Conservation (phyloP, 1,284 basidiomycete species). For the Cryptococcus sp. region DNA sequence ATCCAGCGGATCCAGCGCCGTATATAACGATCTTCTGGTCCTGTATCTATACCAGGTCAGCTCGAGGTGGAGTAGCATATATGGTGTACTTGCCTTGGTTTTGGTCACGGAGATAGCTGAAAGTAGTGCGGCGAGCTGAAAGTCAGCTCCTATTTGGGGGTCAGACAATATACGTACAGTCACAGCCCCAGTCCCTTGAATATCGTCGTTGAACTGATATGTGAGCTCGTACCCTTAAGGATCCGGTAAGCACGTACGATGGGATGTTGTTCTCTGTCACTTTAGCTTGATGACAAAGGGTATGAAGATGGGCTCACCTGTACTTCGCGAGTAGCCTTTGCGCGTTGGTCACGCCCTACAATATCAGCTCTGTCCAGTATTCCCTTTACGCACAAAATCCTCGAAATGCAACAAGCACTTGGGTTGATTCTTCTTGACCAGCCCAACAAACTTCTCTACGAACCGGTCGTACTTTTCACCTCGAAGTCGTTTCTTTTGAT, state of each 20-base stretch:
- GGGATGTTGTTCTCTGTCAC: constrained; percentile 59
- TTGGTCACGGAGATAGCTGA: constrained; percentile 68
- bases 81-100: constrained; percentile 39
- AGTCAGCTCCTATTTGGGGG: constrained; percentile 47
- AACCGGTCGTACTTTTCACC: constrained; percentile 37
- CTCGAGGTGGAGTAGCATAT: constrained; percentile 31
- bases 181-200: constrained; percentile 77
- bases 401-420: constrained; percentile 40
- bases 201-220: constrained; percentile 62
- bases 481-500: constrained; percentile 32
- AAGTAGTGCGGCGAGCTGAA: constrained; percentile 57
- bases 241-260: constrained; percentile 51
- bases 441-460: constrained; percentile 36
- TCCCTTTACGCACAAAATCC: constrained; percentile 24
- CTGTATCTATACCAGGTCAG: constrained; percentile 58
- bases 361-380: neutral
- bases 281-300: constrained; percentile 25
- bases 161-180: constrained; percentile 43
- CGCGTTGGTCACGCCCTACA: constrained; percentile 54
- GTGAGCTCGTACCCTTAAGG: constrained; percentile 2
- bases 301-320: constrained; percentile 13
- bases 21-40: constrained; percentile 73
- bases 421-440: constrained; percentile 34
- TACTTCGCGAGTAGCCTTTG: constrained; percentile 54
- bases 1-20: constrained; percentile 74